Evolutionary conservation across 2,329 filamentous ascomycete species (phyloP), one percentile per base, ranked within the genome.

Genomic region (Fusarium sp.): DNA sequence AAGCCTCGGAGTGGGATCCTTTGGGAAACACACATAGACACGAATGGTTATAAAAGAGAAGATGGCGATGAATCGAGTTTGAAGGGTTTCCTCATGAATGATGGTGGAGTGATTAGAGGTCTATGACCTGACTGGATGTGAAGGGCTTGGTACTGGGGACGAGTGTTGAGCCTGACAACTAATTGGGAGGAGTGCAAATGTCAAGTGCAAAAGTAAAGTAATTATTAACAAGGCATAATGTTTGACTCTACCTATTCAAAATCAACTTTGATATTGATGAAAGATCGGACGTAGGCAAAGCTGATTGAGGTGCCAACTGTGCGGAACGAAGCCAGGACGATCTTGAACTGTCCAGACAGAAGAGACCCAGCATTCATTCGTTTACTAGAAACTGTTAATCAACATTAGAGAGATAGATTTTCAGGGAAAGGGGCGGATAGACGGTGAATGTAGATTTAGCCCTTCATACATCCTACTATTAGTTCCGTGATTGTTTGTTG

Each of bases 21-120:
- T 61, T 70, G 70, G 73, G 69, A 75, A 68, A 71, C 52, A 71
- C 66, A 71, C 70, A 75, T 73, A 74, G 72, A 74, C 67, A 73
- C 52, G 65, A 67, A 75, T 64, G 74, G 62, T 61, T 64, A 70
- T 64, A 67, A 62, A 67, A 50, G 69, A 71, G 63, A 43, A 39
- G 69, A 24, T 48, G 43, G 62, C 43, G 69, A 73, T 62, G 69
- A 74, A 70, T 67, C 11, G 67, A 65, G 20, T 31, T 45, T 33
- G 27, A 72, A 35, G 43, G 56, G 29, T 54, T 68, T 57, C n/a
- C 52, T 13, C 27, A 41, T 29, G 27, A 18, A 39, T 45, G 62
- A 48, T 48, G 20, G 22, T 18, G 41, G 35, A 57, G 35, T 31
- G 33, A 31, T 52, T 39, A 48, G n/a, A 14, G 41, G 39, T 39